phyloP scores from a whole-genome alignment of 2,329 filamentous ascomycete genomes.

The Mycogone perniciosa region DNA sequence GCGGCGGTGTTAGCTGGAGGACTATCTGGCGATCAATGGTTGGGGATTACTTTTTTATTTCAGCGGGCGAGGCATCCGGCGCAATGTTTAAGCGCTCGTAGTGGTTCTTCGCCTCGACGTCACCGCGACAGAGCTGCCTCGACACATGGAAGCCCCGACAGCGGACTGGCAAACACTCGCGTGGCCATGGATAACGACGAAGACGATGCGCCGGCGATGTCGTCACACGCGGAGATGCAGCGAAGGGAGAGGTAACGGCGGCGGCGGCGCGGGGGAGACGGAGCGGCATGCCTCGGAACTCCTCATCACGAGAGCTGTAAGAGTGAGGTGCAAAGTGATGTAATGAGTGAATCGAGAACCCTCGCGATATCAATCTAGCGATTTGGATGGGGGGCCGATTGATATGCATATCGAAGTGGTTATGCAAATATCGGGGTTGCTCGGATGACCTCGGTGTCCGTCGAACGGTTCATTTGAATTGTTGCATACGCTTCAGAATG shows the following conservation, averaged over 20 bases:
- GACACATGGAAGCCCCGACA: conserved; percentile 14
- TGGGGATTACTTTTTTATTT: conserved; percentile 70
- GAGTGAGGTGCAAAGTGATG: conserved; percentile 19
- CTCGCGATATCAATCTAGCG: not conserved
- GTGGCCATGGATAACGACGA: not conserved
- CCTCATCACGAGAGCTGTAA: conserved; percentile 37
- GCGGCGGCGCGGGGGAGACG: conserved; percentile 28
- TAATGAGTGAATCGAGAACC: conserved; percentile 16
- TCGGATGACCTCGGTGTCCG: not conserved
- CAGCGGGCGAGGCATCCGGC: conserved; percentile 59
- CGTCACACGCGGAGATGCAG: not conserved
- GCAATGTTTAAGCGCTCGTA: conserved; percentile 78
- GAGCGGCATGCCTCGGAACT: conserved; percentile 51
- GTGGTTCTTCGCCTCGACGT: conserved; percentile 48
- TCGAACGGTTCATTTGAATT: too few relatives aligned
- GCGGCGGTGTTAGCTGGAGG: not conserved
- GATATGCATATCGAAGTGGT: conserved; percentile 15
- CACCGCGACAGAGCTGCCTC: conserved; percentile 16
- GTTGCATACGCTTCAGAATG: too few relatives aligned
- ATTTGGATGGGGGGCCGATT: not conserved
- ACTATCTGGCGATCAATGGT: too few relatives aligned
- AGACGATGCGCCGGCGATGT: not conserved
- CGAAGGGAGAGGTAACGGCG: conserved; percentile 5
- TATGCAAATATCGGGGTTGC: conserved; percentile 13
- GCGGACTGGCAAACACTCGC: not conserved